Evolutionary conservation across 805 yeast genomes (phyloP), one percentile per base, ranked within the genome.

Genomic region (Sugiyamaella valdiviana): DNA sequence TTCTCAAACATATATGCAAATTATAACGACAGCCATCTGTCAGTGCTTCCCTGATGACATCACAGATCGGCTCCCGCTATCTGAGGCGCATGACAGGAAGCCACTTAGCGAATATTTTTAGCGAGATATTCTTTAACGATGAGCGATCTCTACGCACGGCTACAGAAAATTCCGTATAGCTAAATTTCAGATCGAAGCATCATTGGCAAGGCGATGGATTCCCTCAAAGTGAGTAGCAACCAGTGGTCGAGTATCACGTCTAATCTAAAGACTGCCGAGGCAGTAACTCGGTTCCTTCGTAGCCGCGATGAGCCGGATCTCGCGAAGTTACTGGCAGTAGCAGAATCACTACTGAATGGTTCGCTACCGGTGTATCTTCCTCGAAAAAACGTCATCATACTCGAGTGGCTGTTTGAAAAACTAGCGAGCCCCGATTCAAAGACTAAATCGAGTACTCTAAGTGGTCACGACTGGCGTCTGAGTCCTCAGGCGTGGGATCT

Each of bases 321-420:
- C 3, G 50, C 43, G 3, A 45, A 48, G 3, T 46, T 67, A 6
- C 46, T 57, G 0, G 35, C 39, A 2, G 48, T 60, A 10, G 69
- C 67, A 2, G 16, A 23, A 1, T 39, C 44, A 4, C 41, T 64
- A 6, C 36, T 52, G 1, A 43, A 47, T 29, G 63, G 58, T 1
- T 23, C 48, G 2, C 37, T 49, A 1, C 22, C 46, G 1, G 53
- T 66, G 0, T 54, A 49, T 36, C 58, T 68, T 4, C 72, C 72
- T 1, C 49, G 58, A n/a, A 57, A 56, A 36, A 55, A 63, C 7
- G 48, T 52, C 2, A 64, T 67, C n/a, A 40, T 68, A 3, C 47
- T 65, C 17, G 71, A 68, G 23, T 68, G 70, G 44, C 45, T 58
- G 39, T 55, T 68, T 42, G 66, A 64, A 38, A 57, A 54, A 46